phyloP scores from a whole-genome alignment of 371 early-diverging fungal genomes.

The Gilbertella persicaria region DNA sequence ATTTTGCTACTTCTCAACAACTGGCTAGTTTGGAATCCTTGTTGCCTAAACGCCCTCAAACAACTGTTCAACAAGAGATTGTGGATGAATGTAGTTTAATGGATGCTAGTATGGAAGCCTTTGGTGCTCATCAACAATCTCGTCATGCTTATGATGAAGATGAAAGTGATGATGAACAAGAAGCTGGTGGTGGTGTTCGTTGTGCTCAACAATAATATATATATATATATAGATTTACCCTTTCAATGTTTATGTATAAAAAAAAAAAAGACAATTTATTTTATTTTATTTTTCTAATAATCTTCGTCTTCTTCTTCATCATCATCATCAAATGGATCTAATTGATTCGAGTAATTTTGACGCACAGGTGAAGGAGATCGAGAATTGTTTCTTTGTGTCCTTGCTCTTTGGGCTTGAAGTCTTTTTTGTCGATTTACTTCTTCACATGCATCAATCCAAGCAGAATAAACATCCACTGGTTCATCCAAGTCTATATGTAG shows the following conservation, averaged over 20 bases:
- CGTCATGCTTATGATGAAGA: conserved; percentile 62
- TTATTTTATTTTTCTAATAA: neutral
- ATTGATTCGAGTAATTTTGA: conserved; percentile 16
- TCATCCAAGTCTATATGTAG: conserved; percentile 64
- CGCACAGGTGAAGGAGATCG: conserved; percentile 21
- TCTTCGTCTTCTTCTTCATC: conserved; percentile 38
- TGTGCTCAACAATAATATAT: conserved; percentile 82
- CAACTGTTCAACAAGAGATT: conserved; percentile 36
- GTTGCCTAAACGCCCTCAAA: conserved; percentile 45
- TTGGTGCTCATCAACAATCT: conserved; percentile 34
- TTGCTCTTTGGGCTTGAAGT: conserved; percentile 17
- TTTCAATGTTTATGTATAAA: neutral
- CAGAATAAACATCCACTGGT: conserved; percentile 82
- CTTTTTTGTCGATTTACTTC: conserved; percentile 55
- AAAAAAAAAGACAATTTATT: neutral
- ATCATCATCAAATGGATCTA: conserved; percentile 40
- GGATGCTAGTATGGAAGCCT: conserved; percentile 36
- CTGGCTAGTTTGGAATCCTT: conserved; percentile 51
- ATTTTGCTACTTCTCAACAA: conserved; percentile 65
- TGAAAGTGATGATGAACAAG: conserved; percentile 70
- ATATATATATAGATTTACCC: neutral
- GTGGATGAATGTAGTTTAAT: conserved; percentile 48
- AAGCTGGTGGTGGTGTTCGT: conserved; percentile 64
- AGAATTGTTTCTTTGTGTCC: conserved; percentile 12
- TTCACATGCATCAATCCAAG: conserved; percentile 87